Conservation (phyloP, 805 yeast genomes). For the Saccharomycopsis synnaedendra region DNA sequence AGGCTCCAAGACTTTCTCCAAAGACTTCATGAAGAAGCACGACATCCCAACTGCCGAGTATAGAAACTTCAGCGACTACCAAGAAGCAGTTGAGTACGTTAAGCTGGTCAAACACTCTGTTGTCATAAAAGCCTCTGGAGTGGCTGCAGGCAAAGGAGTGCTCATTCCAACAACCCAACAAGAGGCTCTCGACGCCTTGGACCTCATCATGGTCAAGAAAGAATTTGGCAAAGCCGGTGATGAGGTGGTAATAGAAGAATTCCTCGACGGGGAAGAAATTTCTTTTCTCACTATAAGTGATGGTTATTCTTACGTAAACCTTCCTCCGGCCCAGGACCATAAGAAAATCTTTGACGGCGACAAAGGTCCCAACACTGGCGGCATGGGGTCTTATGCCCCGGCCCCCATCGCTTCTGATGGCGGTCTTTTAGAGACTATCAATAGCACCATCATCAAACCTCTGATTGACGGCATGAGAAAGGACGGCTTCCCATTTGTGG, state of each 20-base stretch:
- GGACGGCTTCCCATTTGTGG: slow-evolving; percentile 92
- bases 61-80: slow-evolving; percentile 68
- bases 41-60: slow-evolving; percentile 90
- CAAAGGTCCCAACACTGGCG: slow-evolving; percentile 93
- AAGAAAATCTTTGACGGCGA: slow-evolving; percentile 92
- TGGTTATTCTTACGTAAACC: slow-evolving; percentile 81
- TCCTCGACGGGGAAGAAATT: slow-evolving; percentile 92
- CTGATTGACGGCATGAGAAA: slow-evolving; percentile 93
- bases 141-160: slow-evolving; percentile 99
- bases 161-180: slow-evolving; percentile 74
- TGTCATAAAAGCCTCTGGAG: slow-evolving; percentile 94
- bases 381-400: slow-evolving; percentile 99
- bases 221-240: slow-evolving; percentile 93
- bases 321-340: slow-evolving; percentile 98
- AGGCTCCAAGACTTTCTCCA: slow-evolving; percentile 92
- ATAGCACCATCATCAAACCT: slow-evolving; percentile 71
- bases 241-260: slow-evolving; percentile 91
- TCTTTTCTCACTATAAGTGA: slow-evolving; percentile 86
- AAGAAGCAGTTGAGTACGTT: slow-evolving; percentile 64
- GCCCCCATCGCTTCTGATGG: slow-evolving; percentile 84
- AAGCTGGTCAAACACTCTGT: slow-evolving; percentile 55
- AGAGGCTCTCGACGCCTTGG: slow-evolving; percentile 78
- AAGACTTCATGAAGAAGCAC: slow-evolving; percentile 87
- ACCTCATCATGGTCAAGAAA: slow-evolving; percentile 79
- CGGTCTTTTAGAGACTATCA: slow-evolving; percentile 54